A percentile compares a stretch with the other conserved stretches of the same genome.
Conservation (phyloP, 1,139 yeast genomes). For the Geotrichum europaeum region DNA sequence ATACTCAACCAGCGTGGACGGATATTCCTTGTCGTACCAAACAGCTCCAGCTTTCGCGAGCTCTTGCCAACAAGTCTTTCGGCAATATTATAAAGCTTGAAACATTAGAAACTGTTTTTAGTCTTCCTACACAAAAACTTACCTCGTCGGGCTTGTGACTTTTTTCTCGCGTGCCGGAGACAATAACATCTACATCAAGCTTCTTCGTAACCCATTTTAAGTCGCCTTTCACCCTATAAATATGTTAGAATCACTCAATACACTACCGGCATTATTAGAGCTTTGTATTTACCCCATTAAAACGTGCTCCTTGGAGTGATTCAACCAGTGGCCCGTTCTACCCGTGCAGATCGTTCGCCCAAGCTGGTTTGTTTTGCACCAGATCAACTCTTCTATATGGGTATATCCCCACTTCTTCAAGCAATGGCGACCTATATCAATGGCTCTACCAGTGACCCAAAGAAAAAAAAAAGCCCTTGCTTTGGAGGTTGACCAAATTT, state of each 20-base stretch:
- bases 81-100: constrained; percentile 58
- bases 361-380: constrained; percentile 88
- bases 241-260: neutral
- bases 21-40: constrained; percentile 79
- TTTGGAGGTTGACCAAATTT: constrained; percentile 64
- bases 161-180: constrained; percentile 80
- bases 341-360: constrained; percentile 90
- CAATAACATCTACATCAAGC: constrained; percentile 69
- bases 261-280: neutral
- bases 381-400: constrained; percentile 71
- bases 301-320: constrained; percentile 89
- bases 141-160: constrained; percentile 87
- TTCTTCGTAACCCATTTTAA: constrained; percentile 66
- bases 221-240: constrained; percentile 52
- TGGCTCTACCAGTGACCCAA: constrained; percentile 94
- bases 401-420: constrained; percentile 75
- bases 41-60: constrained; percentile 76
- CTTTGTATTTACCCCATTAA: constrained; percentile 53
- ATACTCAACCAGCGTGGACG: constrained; percentile 79
- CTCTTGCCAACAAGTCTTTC: constrained; percentile 75
- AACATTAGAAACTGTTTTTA: neutral
- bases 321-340: constrained; percentile 94
- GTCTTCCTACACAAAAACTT: constrained; percentile 9
- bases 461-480: constrained; percentile 76
- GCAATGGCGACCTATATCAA: constrained; percentile 78